These are phyloP conservation scores for Corylus heterophylla DNA, from an alignment of 306 rosid genomes.

Conservation along the genomic window DNA sequence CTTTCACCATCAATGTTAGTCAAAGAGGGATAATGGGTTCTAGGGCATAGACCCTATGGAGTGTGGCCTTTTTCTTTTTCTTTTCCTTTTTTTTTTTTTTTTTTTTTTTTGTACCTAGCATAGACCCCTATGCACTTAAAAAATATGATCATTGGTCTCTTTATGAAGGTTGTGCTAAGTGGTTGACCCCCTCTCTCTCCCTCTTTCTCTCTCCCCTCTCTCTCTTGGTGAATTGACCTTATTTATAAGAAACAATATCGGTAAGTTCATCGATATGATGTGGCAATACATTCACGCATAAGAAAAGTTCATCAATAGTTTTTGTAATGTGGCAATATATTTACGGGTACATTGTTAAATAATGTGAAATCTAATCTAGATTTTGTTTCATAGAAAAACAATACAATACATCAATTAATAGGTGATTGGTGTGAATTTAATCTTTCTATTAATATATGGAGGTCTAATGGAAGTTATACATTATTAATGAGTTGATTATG, in stretches of 20 bases:
- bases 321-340: too few species aligned
- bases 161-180: conserved; percentile 34
- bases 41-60: conserved; percentile 32
- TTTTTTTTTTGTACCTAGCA: neutral
- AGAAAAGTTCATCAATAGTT: too few species aligned
- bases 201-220: conserved; percentile 27
- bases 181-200: conserved; percentile 58
- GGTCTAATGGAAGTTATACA: neutral
- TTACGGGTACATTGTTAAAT: too few species aligned
- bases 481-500: neutral
- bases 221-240: conserved; percentile 20
- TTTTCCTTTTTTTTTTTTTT: too few species aligned
- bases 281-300: too few species aligned
- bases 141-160: conserved; percentile 40
- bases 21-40: conserved; percentile 36
- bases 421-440: too few species aligned
- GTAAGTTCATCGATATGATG: too few species aligned
- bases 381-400: too few species aligned
- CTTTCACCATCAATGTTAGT: conserved; percentile 45
- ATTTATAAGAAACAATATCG: neutral
- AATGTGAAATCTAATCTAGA: too few species aligned
- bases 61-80: neutral
- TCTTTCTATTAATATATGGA: neutral
- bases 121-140: conserved; percentile 28
- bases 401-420: too few species aligned